Evolutionary conservation across 2,329 filamentous ascomycete genomes (phyloP).

Genomic region (Teratosphaeriaceae sp.): DNA sequence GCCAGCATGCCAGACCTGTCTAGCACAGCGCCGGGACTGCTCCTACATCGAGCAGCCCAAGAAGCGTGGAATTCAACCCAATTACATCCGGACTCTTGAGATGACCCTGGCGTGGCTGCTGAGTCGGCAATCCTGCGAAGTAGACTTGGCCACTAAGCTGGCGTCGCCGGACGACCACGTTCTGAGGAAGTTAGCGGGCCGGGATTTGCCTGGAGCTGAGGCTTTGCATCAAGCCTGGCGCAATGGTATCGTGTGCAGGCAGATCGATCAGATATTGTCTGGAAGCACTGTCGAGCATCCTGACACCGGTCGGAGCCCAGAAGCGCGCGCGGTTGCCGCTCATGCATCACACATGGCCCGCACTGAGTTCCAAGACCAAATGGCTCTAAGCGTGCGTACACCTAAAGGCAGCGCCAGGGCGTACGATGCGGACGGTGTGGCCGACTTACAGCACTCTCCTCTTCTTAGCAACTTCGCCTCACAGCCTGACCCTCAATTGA

Average conservation of each 20-base stretch:
- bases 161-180: conserved; percentile 36
- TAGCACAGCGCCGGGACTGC: conserved; percentile 56
- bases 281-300: conserved; percentile 25
- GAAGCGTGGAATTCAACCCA: conserved; percentile 72
- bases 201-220: conserved; percentile 48
- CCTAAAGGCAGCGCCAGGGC: too few species aligned
- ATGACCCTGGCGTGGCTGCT: conserved; percentile 61
- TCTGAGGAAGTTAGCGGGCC: conserved; percentile 46
- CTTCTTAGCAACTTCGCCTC: too few species aligned
- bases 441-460: too few species aligned
- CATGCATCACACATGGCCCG: too few species aligned
- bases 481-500: too few species aligned
- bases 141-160: conserved; percentile 50
- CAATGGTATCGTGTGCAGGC: conserved; percentile 53
- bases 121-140: conserved; percentile 53
- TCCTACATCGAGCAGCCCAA: conserved; percentile 67
- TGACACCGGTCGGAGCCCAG: too few species aligned
- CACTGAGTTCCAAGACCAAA: too few species aligned
- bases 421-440: too few species aligned
- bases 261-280: conserved; percentile 57
- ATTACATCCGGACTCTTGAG: conserved; percentile 69
- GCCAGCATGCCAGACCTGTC: conserved; percentile 49
- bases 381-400: too few species aligned
- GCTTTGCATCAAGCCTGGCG: conserved; percentile 57
- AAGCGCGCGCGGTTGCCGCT: not conserved